Evolutionary conservation across 176 grass and related monocot species (phyloP), one percentile per base, ranked within the genome.

Genomic region (Thalia dealbata): DNA sequence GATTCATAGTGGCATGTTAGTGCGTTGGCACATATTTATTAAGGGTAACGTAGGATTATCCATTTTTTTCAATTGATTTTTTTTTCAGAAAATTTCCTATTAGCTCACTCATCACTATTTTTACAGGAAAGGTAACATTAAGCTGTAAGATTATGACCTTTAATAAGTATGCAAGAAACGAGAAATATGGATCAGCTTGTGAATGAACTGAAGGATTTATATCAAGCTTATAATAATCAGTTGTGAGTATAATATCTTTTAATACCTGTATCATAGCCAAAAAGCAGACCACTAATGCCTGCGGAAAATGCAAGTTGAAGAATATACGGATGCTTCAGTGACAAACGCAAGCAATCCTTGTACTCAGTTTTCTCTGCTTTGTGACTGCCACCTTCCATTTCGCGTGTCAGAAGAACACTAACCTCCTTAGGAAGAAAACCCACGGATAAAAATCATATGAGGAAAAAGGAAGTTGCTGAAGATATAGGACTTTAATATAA

Each of bases 211-310:
- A 75, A 26, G 14, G 41, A 14, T 23, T 59, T 70, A 23, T 15
- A 15, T 25, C 35, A 77, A 67, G 54, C 42, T 81, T 45, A 19
- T 15, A 19, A 21, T 12, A 44, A 38, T 6, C 14, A 24, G 24
- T 5, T 30, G 41, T 11, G 3, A 0, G 42, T 25, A 58, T 10
- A 3, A 14, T 16, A 35, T 30, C 1, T 3, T 64, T 21, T 11
- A 12, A 42, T 97, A 97, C 95, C 95, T 76, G 95, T 97, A 71
- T 92, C 95, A 78, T 97, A 97, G 69, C 95, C 95, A 62, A 97
- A 97, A 78, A 97, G 95, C 66, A 92, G 85, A 58, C 95, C 95
- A 21, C 95, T 85, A 3, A 97, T 91, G 73, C 95, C 95, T 19
- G 95, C 95, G 73, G 93, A 92, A 45, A 97, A 79, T 5, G 91